Evolutionary conservation across 1,139 yeast species (phyloP), one percentile per base, ranked within the genome.

Genomic region (Kluyveromyces sp.): DNA sequence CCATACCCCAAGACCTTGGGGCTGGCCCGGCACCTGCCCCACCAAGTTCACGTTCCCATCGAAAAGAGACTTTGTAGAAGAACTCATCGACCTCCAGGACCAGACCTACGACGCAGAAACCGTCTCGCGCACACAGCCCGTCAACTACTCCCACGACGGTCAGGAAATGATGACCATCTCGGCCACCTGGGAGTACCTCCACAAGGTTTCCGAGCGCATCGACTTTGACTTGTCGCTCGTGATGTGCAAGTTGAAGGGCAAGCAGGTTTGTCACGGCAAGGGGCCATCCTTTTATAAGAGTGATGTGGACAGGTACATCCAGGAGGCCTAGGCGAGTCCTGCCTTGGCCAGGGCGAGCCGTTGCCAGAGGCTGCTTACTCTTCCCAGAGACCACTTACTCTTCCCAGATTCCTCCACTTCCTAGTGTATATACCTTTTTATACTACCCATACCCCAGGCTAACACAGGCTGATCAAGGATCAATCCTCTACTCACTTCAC

Each of bases 181-280:
- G 7, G 92, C 92, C 0, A 81, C 85, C 1, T 87, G 96, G 95
- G 92, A 87, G 59, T 83, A 83, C 57, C 63, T 83, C 39, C 56
- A 53, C 27, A 73, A 70, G 52, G 65, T 72, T 21, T 70, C 74
- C 50, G 70, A 72, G n/a, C 72, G 71, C 41, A 72, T 72, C 44
- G 74, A 77, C 50, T 64, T 82, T 44, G 87, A 85, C 61, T 70
- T 84, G 42, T 68, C 72, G 25, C 69, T 65, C 36, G 77, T 87
- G 1, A 80, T 86, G 81, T 60, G 65, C 25, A 66, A 64, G 39
- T 69, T 87, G 47, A 77, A 72, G 58, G 95, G 92, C 1, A 63
- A 74, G 45, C 95, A 86, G 59, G 72, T 69, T 40, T 87, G 96
- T 58, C 94, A 86, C 60, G 94, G 92, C 1, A 75, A 70, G 57